Base-by-base conservation (phyloP, 306 rosid genomes). In the Boehmeria nivea region DNA sequence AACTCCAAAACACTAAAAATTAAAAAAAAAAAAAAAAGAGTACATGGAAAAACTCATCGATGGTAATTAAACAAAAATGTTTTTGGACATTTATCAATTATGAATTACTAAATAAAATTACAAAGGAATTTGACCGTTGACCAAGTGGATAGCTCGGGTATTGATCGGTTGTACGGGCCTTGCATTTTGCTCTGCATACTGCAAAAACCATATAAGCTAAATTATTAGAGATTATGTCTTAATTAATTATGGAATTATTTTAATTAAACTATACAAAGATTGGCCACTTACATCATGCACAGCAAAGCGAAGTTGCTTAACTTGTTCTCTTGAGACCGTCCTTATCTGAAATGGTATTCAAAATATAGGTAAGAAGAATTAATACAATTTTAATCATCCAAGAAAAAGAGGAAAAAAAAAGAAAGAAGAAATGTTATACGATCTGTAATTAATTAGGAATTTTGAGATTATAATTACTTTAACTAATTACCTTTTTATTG, bases 131-230 rank as follows among this genome's bases (percentile, higher is more conserved):
- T 25, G 44, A 26, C 48, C 65, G 18, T 24, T 40, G 26, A 38
- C 5, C 14, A 31, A 59, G 51, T 21, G 60, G 36, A 74, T 37
- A 1, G 48, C 49, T 61, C 77, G 52, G 37, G 28, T 22, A 52
- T 76, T 66, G 25, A 66, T 14, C 17, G 68, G 25, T 51, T 70
- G 81, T 13, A 70, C 53, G 7, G 77, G 81, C 65, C 81, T 70
- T 31, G 81, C 63, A 47, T 66, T 76, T 36, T 40, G 9, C 61
- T 65, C 70, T 12, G 75, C 75, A 33, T 16, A 63, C 81, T 76
- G 66, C 43, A 56, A 58, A 21, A 52, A 31, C 36, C 8, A 31
- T 31, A 1, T 31, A 31, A 10, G 1, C 36, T 31, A 31, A 10
- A 6, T 31, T 31, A 31, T 31, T 6, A 31, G 5, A 31, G n/a